phyloP scores from a whole-genome alignment of 345 rosid genomes.

The Gossypium anomalum region DNA sequence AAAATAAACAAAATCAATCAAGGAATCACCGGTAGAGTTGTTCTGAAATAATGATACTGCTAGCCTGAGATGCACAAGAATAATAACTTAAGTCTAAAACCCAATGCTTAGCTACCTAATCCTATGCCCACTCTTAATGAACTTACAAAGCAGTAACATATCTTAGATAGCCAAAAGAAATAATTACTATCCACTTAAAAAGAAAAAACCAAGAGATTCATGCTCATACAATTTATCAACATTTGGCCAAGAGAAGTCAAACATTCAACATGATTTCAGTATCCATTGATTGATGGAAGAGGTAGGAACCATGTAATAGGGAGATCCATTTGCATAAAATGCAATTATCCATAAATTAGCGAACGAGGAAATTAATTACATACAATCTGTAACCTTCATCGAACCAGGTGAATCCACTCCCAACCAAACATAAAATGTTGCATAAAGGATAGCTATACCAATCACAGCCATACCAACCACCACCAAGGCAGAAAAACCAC shows the following conservation, averaged over 20 bases:
- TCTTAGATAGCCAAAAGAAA: neutral
- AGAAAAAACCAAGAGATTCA: neutral
- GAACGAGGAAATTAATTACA: slow-evolving; percentile 28
- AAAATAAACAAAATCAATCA: slow-evolving; percentile 22
- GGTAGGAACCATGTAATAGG: neutral
- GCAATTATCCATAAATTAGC: neutral
- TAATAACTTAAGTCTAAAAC: neutral
- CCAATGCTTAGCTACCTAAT: neutral
- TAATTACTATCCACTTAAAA: neutral
- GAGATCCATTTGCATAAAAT: neutral
- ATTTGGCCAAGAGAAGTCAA: neutral
- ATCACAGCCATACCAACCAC: slow-evolving; percentile 99
- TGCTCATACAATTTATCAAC: neutral
- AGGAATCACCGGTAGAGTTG: slow-evolving; percentile 8
- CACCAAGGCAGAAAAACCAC: slow-evolving; percentile 96
- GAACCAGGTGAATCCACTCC: slow-evolving; percentile 81
- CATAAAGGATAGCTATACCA: slow-evolving; percentile 91
- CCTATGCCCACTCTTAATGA: neutral
- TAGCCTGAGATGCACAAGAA: neutral
- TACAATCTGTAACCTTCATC: slow-evolving; percentile 90
- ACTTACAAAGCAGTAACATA: neutral
- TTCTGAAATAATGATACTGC: neutral
- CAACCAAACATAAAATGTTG: slow-evolving; percentile 89
- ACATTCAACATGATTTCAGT: neutral
- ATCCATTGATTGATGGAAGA: neutral